phyloP scores from a whole-genome alignment of 2,329 filamentous ascomycete genomes.

The Onygena corvina region DNA sequence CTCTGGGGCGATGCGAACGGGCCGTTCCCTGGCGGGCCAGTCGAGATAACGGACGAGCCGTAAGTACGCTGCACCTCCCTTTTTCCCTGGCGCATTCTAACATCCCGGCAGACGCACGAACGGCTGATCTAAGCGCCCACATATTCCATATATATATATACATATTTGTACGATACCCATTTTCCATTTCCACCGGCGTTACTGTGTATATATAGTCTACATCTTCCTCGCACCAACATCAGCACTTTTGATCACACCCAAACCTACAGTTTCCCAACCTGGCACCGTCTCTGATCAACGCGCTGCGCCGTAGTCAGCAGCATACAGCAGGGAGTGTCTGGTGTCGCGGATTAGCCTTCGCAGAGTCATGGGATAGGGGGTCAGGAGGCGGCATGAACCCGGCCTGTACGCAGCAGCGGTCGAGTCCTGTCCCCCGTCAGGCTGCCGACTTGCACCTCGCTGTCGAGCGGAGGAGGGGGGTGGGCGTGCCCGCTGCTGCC shows the following conservation, averaged over 20 bases:
- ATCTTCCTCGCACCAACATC: not conserved
- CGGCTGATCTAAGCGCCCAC: slow-evolving; percentile 4
- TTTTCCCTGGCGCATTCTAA: not conserved
- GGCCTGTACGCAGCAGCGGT: too few species aligned
- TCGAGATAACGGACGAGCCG: slow-evolving; percentile 16
- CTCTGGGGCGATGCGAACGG: slow-evolving; percentile 7
- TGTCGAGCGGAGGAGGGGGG: too few species aligned
- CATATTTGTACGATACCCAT: not conserved
- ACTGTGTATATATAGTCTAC: not conserved
- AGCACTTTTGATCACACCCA: not conserved
- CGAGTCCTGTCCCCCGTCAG: too few species aligned
- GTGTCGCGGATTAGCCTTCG: slow-evolving; percentile 4
- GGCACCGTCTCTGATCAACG: not conserved
- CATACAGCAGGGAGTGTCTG: not conserved
- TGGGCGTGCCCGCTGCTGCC: not conserved
- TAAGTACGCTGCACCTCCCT: slow-evolving; percentile 9
- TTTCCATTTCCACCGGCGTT: slow-evolving; percentile 4
- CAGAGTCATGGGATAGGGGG: slow-evolving; percentile 4
- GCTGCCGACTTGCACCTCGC: too few species aligned
- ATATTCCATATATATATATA: not conserved
- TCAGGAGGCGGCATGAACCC: too few species aligned
- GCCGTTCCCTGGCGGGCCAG: slow-evolving; percentile 9
- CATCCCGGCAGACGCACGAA: slow-evolving; percentile 1
- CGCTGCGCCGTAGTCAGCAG: slow-evolving; percentile 4
- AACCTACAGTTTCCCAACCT: not conserved